Evolutionary conservation across 1,284 basidiomycete genomes (phyloP).

Genomic region (Stereum hirsutum): DNA sequence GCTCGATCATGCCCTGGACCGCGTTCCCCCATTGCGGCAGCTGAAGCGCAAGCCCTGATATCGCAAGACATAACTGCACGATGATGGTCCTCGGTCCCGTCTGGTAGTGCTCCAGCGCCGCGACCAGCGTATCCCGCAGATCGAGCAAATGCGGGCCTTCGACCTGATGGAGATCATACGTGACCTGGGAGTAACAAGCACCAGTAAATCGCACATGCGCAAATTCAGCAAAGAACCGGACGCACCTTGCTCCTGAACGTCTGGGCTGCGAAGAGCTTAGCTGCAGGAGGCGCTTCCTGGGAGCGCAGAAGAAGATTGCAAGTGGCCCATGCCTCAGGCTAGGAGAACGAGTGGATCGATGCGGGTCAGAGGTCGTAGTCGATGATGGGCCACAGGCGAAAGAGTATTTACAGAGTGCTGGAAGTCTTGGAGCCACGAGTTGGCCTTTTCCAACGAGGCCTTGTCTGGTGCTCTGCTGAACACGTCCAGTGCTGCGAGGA

Average conservation of each 20-base stretch:
- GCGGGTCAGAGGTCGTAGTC: slow-evolving; percentile 51
- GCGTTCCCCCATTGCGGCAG: slow-evolving; percentile 83
- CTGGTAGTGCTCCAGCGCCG: slow-evolving; percentile 64
- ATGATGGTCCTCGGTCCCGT: slow-evolving; percentile 80
- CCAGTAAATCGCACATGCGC: slow-evolving; percentile 4
- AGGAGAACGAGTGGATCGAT: slow-evolving; percentile 30
- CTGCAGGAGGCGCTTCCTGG: slow-evolving; percentile 70
- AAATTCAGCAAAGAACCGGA: slow-evolving; percentile 6
- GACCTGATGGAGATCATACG: slow-evolving; percentile 91
- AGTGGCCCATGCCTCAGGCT: slow-evolving; percentile 94
- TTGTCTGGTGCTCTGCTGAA: slow-evolving; percentile 78
- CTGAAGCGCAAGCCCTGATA: slow-evolving; percentile 90
- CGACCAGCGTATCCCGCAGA: slow-evolving; percentile 81
- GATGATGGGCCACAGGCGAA: slow-evolving; percentile 55
- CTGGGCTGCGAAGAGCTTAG: slow-evolving; percentile 93
- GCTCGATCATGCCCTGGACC: slow-evolving; percentile 77
- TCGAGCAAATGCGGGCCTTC: slow-evolving; percentile 62
- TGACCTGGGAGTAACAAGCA: slow-evolving; percentile 58
- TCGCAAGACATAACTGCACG: slow-evolving; percentile 83
- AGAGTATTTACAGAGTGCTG: slow-evolving; percentile 89
- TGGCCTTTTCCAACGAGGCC: slow-evolving; percentile 74
- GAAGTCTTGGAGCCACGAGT: slow-evolving; percentile 91
- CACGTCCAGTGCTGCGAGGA: slow-evolving; percentile 67
- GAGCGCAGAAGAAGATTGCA: slow-evolving; percentile 87
- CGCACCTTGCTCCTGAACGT: slow-evolving; percentile 92